A percentile compares a stretch with the other conserved stretches of the same genome.
phyloP scores from a whole-genome alignment of 306 rosid genomes.

The Glycine soja region DNA sequence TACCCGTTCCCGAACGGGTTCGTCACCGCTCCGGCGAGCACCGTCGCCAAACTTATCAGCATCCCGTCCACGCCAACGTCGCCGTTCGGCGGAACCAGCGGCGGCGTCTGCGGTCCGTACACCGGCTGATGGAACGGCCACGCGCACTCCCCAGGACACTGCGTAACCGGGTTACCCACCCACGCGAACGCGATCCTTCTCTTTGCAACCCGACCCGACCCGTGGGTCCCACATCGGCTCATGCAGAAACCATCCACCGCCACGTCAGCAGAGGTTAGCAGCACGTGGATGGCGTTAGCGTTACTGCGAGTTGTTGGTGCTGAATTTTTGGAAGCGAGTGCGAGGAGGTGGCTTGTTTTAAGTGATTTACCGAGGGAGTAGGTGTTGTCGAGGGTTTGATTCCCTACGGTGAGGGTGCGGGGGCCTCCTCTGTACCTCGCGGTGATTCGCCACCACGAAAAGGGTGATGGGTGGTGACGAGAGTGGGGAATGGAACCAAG shows the following conservation, averaged over 20 bases:
- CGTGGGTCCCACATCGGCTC: conserved; percentile 47
- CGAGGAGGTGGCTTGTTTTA: conserved; percentile 14
- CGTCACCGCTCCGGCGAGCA: conserved; percentile 46
- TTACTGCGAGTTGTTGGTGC: neutral
- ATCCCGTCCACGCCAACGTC: conserved; percentile 45
- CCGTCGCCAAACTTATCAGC: conserved; percentile 47
- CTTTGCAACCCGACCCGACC: neutral
- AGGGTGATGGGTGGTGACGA: conserved; percentile 16
- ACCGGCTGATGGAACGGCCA: conserved; percentile 44
- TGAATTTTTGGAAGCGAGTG: conserved; percentile 22
- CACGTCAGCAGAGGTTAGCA: conserved; percentile 42
- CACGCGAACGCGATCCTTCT: neutral
- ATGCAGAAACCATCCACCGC: conserved; percentile 47
- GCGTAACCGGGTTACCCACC: conserved; percentile 46
- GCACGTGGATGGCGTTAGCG: neutral
- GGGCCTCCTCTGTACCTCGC: conserved; percentile 33
- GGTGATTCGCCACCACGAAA: conserved; percentile 43
- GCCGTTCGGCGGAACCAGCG: conserved; percentile 46
- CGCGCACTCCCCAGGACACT: conserved; percentile 50
- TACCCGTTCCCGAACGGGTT: conserved; percentile 43
- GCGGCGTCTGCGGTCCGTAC: conserved; percentile 30
- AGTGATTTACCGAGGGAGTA: conserved; percentile 46
- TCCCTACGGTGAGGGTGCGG: conserved; percentile 39
- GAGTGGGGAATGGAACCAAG: neutral
- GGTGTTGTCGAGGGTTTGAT: conserved; percentile 26